Evolutionary conservation across 1,284 basidiomycete species (phyloP).

Genomic region (Cerioporus squamosus): DNA sequence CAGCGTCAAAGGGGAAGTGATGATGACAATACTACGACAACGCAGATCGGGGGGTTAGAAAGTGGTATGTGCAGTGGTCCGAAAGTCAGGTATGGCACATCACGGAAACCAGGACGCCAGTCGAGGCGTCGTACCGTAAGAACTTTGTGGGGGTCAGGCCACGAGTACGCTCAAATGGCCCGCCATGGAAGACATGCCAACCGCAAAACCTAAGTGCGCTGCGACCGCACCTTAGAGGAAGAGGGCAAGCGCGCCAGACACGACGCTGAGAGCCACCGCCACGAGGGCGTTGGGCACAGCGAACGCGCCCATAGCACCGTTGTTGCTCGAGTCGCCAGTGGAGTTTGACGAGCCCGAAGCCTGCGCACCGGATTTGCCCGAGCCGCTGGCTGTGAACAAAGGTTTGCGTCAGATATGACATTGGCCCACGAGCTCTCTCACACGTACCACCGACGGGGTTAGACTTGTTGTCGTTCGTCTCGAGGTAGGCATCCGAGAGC

Average conservation of each 20-base stretch:
- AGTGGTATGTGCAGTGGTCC: conserved; percentile 8
- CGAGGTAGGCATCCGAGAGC: conserved; percentile 64
- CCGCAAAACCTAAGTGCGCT: neutral
- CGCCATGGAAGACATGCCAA: neutral
- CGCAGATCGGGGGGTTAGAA: too few relatives aligned
- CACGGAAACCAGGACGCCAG: neutral
- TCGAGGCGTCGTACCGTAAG: conserved; percentile 1
- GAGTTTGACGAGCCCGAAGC: conserved; percentile 3
- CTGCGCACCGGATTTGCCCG: neutral
- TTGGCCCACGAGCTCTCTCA: neutral
- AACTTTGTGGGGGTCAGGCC: too few relatives aligned
- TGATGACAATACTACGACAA: too few relatives aligned
- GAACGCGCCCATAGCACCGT: conserved; percentile 14
- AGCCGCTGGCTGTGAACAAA: neutral
- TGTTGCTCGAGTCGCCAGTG: conserved; percentile 12
- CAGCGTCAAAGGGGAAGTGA: too few relatives aligned
- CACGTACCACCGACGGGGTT: conserved; percentile 43
- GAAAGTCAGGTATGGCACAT: neutral
- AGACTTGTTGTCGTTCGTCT: conserved; percentile 66
- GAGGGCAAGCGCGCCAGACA: conserved; percentile 17
- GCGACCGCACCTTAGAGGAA: conserved; percentile 17
- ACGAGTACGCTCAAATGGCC: too few relatives aligned
- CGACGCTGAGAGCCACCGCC: conserved; percentile 17
- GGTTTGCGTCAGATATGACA: too few relatives aligned
- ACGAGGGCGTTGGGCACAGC: conserved; percentile 10